Evolutionary conservation across 192 early-diverging fungal genomes (phyloP), one percentile per base, ranked within the genome.

Genomic region (Umbelopsis sp.): DNA sequence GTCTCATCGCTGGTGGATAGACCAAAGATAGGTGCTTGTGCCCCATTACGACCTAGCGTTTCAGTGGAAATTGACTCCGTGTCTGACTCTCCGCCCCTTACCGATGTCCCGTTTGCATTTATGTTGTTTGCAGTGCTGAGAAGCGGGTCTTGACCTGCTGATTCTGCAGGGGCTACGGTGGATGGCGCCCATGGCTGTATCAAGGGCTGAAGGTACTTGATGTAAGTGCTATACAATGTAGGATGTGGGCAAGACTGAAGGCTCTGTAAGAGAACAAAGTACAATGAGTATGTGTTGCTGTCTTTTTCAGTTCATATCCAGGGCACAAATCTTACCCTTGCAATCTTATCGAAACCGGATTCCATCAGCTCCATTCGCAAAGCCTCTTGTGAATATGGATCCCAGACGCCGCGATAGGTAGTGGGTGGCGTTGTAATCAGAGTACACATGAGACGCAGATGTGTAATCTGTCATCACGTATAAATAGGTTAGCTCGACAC

Each of bases 331-430:
- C 3, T 72, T 75, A 80, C 78, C 71, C 73, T 80, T 46, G 71
- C 61, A 30, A 76, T 70, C 27, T 76, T 75, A 25, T 80, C 78
- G 64, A 80, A 80, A 3, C 78, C 78, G 20, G 78, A 80, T 18
- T 71, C 30, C 74, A 80, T 72, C 27, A 80, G 47, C 47, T 80
- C 78, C 10, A 73, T 23, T 2, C 78, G 71, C 46, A 80, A 68
- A 20, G 66, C 71, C 55, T 80, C 78, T 48, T 73, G 67, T 46
- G 71, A 74, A 10, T 67, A 45, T 11, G 51, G 45, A 58, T 71
- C 68, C 58, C 70, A 76, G 22, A 44, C 6, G 1, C 74, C 78
- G 7, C 52, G 44, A 51, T 73, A 80, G 20, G 68, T 64, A 9
- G 74, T 76, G 16, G 78, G 74, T 45, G 64, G 74, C 18, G 74